Evolutionary conservation across 2,329 filamentous ascomycete genomes (phyloP).

Genomic region (Penicillium sclerotigenum): DNA sequence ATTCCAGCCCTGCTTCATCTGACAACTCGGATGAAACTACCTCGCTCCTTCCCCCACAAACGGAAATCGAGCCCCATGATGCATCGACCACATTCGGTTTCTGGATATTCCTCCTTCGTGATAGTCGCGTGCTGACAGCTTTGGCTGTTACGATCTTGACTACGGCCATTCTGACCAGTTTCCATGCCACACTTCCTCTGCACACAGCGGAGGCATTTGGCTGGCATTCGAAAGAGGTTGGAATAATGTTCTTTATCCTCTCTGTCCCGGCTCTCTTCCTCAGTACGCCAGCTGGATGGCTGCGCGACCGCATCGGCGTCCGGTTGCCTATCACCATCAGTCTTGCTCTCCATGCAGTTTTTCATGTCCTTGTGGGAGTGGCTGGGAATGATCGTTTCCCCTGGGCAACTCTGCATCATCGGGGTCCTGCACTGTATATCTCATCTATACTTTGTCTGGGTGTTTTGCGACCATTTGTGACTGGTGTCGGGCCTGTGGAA

Average conservation of each 20-base stretch:
- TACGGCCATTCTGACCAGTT: conserved; percentile 15
- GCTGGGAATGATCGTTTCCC: not conserved
- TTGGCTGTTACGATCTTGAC: conserved; percentile 7
- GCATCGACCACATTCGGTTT: not conserved
- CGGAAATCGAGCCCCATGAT: not conserved
- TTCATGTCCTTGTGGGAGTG: not conserved
- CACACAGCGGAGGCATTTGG: conserved; percentile 21
- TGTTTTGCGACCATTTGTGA: conserved; percentile 3
- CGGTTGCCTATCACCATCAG: not conserved
- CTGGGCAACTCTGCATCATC: not conserved
- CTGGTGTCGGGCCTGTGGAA: conserved; percentile 1
- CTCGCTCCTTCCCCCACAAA: not conserved
- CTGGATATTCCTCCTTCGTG: conserved; percentile 16
- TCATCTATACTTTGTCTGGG: not conserved
- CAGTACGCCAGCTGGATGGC: conserved; percentile 6
- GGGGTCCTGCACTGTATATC: not conserved
- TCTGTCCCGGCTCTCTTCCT: not conserved
- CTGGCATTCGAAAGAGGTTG: conserved; percentile 13
- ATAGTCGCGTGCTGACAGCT: conserved; percentile 12
- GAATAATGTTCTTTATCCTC: conserved; percentile 5
- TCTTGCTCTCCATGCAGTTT: conserved; percentile 1
- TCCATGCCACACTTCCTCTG: conserved; percentile 25
- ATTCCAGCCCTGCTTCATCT: not conserved
- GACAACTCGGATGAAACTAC: not conserved
- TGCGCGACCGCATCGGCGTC: conserved; percentile 4